Base-by-base conservation (phyloP, 176 grass and related monocot species). In the Lolium perenne region DNA sequence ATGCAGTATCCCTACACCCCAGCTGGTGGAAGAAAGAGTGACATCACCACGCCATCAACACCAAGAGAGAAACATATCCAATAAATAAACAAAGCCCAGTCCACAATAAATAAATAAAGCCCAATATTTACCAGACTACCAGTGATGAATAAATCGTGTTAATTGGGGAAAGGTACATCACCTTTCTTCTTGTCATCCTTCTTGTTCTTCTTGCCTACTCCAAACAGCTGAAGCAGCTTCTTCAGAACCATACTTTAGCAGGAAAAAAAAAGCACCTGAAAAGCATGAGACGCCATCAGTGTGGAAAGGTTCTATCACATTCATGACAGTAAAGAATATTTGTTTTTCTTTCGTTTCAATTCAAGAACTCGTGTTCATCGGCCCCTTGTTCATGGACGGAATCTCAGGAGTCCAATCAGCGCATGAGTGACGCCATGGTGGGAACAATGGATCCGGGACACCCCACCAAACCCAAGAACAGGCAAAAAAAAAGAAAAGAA, bases 151-250 rank as follows among this genome's bases (percentile, higher is more conserved):
- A 56, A 71, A 76, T 51, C 11, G 4, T 63, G 71, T 51, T 55
- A 62, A 54, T 3, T 41, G 60, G 54, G 22, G 22, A 16, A 6
- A 64, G 32, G 23, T 10, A 1, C 12, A 84, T 2, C 58, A 91
- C 89, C 89, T 87, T 91, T 84, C 81, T 87, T 91, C 76, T 87
- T 87, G 76, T 81, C 14, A 84, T 80, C 89, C 58, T 89, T 81
- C 35, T 74, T 76, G 32, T 86, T 86, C 10, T 63, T 63, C 20
- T 82, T 86, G 21, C 77, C 57, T 79, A 84, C 12, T 70, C 89
- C 78, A 57, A 91, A 84, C 26, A 91, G 59, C 81, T 74, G 49
- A 7, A 91, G 85, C 69, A 87, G 20, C 85, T 87, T 91, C 48
- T 80, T 87, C 6, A 84, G 76, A 75, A 58, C 60, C 89, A 91